phyloP scores from a whole-genome alignment of 2,329 filamentous ascomycete species.

The Decorospora gaudefroyi region DNA sequence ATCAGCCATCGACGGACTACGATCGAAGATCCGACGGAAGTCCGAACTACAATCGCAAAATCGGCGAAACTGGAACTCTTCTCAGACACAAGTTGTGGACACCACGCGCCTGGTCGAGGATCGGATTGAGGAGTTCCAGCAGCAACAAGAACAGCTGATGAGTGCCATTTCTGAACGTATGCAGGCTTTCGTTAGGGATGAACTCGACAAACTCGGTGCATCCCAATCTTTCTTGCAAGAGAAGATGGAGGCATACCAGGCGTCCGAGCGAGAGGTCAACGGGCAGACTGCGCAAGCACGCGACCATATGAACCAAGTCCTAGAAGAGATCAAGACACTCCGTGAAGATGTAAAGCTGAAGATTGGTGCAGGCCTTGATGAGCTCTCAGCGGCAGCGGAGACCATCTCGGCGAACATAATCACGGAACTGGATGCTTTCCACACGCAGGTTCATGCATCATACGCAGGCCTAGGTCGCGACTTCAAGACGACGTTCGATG shows the following conservation, averaged over 20 bases:
- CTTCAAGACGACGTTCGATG: conserved; percentile 83
- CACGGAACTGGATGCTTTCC: conserved; percentile 81
- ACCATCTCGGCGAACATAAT: conserved; percentile 89
- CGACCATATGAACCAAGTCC: conserved; percentile 84
- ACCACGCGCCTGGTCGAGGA: conserved; percentile 78
- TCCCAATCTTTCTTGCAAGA: conserved; percentile 73
- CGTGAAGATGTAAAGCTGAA: conserved; percentile 85
- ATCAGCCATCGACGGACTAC: conserved; percentile 76
- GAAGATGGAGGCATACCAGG: conserved; percentile 69
- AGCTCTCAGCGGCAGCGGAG: conserved; percentile 81
- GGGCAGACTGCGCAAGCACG: conserved; percentile 70
- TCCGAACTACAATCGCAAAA: conserved; percentile 83
- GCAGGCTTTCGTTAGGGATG: conserved; percentile 73
- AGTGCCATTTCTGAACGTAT: conserved; percentile 70
- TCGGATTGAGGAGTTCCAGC: conserved; percentile 72
- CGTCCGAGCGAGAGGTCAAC: conserved; percentile 69
- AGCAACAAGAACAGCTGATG: conserved; percentile 73
- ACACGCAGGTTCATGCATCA: conserved; percentile 78
- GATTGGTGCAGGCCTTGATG: conserved; percentile 81
- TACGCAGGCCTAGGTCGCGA: conserved; percentile 83
- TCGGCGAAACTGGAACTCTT: conserved; percentile 74
- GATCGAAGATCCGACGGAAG: conserved; percentile 83
- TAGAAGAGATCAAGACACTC: conserved; percentile 90
- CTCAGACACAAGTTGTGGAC: conserved; percentile 73
- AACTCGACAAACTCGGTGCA: conserved; percentile 70